A percentile compares a stretch with the other conserved stretches of the same genome.
Evolutionary conservation across 495 filamentous ascomycete genomes (phyloP).

Genomic region (Halenospora varia): DNA sequence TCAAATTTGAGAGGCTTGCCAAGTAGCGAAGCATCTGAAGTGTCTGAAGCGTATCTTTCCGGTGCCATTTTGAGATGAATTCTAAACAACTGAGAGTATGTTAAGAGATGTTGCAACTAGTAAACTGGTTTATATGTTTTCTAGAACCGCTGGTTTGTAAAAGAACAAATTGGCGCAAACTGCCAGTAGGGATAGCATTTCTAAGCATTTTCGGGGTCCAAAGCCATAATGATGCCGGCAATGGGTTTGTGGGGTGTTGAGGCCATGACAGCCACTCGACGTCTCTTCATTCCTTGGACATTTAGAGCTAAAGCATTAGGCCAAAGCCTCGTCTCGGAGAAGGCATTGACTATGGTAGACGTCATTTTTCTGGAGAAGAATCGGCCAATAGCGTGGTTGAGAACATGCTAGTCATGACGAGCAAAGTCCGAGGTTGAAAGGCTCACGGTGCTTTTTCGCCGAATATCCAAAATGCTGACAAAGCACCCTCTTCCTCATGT

Average conservation of each 20-base stretch:
- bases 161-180: too few relatives aligned
- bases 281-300: too few relatives aligned
- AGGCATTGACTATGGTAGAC: too few relatives aligned
- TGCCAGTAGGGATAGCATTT: too few relatives aligned
- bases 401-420: constrained; percentile 2
- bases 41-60: constrained; percentile 15
- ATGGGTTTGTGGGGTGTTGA: neutral
- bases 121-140: too few relatives aligned
- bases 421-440: constrained; percentile 2
- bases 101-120: neutral
- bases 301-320: neutral
- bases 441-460: neutral
- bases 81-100: neutral
- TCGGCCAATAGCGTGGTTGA: constrained; percentile 7
- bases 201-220: neutral
- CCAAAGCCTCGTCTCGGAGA: too few relatives aligned
- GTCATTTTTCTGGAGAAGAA: neutral
- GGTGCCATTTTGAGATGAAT: constrained; percentile 7
- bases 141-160: too few relatives aligned
- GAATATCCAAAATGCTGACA: too few relatives aligned
- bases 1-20: constrained; percentile 51
- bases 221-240: neutral
- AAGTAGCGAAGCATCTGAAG: constrained; percentile 40
- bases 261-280: neutral
- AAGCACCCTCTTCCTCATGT: neutral